Percentiles rank a stretch among this genome's conserved stretches.
phyloP scores from a whole-genome alignment of 768 basidiomycete genomes.

The Fomitopsis pulvina region DNA sequence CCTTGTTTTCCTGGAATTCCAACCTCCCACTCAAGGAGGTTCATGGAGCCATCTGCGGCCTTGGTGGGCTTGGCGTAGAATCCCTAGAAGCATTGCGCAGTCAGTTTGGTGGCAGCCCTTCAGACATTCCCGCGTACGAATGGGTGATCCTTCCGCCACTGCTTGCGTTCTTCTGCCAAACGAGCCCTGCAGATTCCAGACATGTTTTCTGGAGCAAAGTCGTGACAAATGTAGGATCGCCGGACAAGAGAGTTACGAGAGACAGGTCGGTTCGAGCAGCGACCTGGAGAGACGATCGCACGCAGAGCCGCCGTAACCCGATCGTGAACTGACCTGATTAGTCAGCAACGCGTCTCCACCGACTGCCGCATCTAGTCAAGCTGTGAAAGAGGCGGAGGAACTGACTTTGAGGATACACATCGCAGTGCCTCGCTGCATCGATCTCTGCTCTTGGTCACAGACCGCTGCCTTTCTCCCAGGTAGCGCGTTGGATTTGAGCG shows the following conservation, averaged over 20 bases:
- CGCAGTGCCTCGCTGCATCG: too few relatives aligned
- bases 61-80: constrained; percentile 96
- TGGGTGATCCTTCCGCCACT: constrained; percentile 98
- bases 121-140: constrained; percentile 58
- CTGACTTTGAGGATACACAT: too few relatives aligned
- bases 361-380: too few relatives aligned
- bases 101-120: background rate
- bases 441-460: too few relatives aligned
- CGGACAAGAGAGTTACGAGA: background rate
- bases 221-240: too few relatives aligned
- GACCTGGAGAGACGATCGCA: background rate
- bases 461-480: too few relatives aligned
- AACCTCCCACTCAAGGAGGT: constrained; percentile 97
- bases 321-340: background rate
- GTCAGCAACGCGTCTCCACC: constrained; percentile 1
- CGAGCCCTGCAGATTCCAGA: constrained; percentile 91
- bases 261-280: background rate
- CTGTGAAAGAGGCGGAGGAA: too few relatives aligned
- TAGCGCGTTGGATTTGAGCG: too few relatives aligned
- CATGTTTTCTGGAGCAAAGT: constrained; percentile 36
- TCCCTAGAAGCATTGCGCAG: constrained; percentile 47
- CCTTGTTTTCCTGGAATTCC: constrained; percentile 91
- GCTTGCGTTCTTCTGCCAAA: constrained; percentile 94
- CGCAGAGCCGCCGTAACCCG: background rate
- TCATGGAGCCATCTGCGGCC: constrained; percentile 86